Percentiles rank a stretch among this genome's conserved stretches.
Evolutionary conservation across 2,329 filamentous ascomycete genomes (phyloP).

Genomic region (Aphanoascus verrucosus): DNA sequence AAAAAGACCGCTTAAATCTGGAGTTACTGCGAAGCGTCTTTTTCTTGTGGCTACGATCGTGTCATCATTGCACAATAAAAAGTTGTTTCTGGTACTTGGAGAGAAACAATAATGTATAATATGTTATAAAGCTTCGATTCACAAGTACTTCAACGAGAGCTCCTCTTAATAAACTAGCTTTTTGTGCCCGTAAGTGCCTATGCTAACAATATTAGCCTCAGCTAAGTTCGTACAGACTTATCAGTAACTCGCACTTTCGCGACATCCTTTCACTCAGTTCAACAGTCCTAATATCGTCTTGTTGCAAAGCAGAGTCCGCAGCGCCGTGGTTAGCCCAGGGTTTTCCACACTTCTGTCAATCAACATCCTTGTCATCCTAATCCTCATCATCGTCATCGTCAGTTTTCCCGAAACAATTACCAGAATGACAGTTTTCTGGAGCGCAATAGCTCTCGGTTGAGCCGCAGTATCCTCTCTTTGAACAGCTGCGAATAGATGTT

Average conservation of each 20-base stretch:
- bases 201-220: constrained; percentile 3
- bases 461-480: constrained; percentile 18
- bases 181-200: not conserved
- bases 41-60: not conserved
- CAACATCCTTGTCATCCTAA: not conserved
- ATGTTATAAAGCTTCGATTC: no score
- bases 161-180: not conserved
- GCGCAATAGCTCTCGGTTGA: constrained; percentile 18
- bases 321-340: no score
- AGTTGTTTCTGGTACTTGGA: no score
- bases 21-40: not conserved
- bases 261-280: not conserved
- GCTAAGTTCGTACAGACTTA: not conserved
- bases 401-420: constrained; percentile 14
- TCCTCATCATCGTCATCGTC: not conserved
- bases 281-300: no score
- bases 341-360: not conserved
- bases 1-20: constrained; percentile 1
- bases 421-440: constrained; percentile 19
- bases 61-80: not conserved
- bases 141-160: not conserved
- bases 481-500: constrained; percentile 12
- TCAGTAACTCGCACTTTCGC: not conserved
- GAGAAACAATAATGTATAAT: no score
- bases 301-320: no score